Evolutionary conservation across 768 basidiomycete species (phyloP).

Genomic region (Tylopilus sp.): DNA sequence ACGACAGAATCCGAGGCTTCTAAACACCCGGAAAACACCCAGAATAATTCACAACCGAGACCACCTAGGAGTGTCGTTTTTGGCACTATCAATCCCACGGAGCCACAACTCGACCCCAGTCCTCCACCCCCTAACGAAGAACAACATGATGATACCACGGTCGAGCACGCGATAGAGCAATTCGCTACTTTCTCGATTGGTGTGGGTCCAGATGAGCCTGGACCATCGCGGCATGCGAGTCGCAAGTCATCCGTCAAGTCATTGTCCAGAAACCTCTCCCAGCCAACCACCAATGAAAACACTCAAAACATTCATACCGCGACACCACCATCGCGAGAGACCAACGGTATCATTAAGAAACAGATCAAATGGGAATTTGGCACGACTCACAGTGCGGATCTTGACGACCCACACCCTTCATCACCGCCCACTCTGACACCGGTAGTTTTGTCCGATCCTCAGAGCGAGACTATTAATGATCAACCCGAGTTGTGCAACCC

Average conservation of each 20-base stretch:
- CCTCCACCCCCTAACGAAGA: not conserved
- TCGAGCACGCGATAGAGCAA: conserved; percentile 25
- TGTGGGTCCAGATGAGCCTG: conserved; percentile 36
- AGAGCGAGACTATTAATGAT: not conserved
- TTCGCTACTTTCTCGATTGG: conserved; percentile 45
- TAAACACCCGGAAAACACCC: conserved; percentile 1
- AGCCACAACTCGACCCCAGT: conserved; percentile 9
- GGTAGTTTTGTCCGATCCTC: not conserved
- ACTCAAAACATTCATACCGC: not conserved
- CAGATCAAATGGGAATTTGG: conserved; percentile 57
- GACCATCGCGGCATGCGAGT: conserved; percentile 22
- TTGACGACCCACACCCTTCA: conserved; percentile 2
- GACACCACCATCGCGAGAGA: conserved; percentile 1
- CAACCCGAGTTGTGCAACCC: not conserved
- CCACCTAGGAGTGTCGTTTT: conserved; percentile 41
- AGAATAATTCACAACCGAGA: conserved; percentile 7
- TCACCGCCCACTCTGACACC: not conserved
- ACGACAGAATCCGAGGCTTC: conserved; percentile 11
- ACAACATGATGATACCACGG: conserved; percentile 5
- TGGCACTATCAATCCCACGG: conserved; percentile 44
- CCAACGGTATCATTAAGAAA: conserved; percentile 11
- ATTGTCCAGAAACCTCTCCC: conserved; percentile 10
- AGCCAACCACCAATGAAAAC: not conserved
- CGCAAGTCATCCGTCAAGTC: conserved; percentile 26
- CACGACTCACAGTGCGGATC: conserved; percentile 30